Evolutionary conservation across 148 eudicot genomes (phyloP), one percentile per base, ranked within the genome.

Genomic region (Chenopodium album): DNA sequence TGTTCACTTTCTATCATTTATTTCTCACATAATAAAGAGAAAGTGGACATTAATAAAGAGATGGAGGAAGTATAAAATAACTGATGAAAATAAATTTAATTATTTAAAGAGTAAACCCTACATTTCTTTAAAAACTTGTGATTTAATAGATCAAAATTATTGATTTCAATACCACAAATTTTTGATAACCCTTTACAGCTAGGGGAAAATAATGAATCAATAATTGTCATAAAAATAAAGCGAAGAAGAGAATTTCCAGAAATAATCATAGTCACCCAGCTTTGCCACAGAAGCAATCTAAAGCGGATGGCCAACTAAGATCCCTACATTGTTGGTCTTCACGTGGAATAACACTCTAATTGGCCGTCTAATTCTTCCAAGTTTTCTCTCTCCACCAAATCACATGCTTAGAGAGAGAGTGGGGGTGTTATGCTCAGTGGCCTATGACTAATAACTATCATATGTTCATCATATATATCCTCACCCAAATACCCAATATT

Each of bases 251-350:
- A 80, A 46, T 16, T 44, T 62, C 56, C 46, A 70, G 6, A 80
- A 64, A 47, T 76, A 76, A 80, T 76, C 78, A 83, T 73, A 80
- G 46, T 63, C 32, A 76, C 83, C 46, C 20, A 70, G 60, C 65
- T 75, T 80, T 66, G 71, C 73, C 80, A 32, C 13, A 84, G 83
- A 73, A 76, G 78, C 78, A 77, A 80, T 50, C 52, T 63, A 77
- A 76, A 69, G 83, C 69, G 60, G 60, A 63, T 76, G 77, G 73
- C 83, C 73, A 76, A 62, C 64, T 67, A 76, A 62, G 77, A 76
- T 76, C 75, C 73, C 54, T 71, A 8, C 69, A 65, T 70, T 85
- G 83, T 79, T 85, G 85, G 85, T 66, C 78, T 82, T 82, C 85
- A 85, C 85, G 80, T 85, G 87, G 47, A 79, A 19, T 44, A 82